Conservation (phyloP, 192 early-diverging fungal genomes). For the Gamsiella multidivaricata region DNA sequence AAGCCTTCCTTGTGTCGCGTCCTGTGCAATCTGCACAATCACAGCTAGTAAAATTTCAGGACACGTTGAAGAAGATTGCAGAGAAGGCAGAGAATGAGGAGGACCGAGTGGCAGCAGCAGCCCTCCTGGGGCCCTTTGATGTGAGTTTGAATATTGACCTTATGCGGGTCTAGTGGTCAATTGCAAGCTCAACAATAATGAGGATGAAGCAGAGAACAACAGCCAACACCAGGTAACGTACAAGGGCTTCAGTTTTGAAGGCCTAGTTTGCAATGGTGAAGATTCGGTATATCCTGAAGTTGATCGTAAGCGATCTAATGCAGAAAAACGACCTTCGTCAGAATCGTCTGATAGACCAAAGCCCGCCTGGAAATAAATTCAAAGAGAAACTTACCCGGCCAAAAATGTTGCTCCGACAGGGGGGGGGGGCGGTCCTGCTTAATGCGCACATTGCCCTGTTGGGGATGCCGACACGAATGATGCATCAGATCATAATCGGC, state of each 20-base stretch:
- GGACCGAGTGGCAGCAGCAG: too few relatives aligned
- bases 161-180: slow-evolving; percentile 1
- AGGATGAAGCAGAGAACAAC: slow-evolving; percentile 9
- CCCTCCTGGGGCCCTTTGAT: too few relatives aligned
- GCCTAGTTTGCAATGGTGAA: slow-evolving; percentile 32
- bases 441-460: slow-evolving; percentile 28
- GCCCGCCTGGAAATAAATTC: not conserved
- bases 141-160: slow-evolving; percentile 13
- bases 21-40: too few relatives aligned
- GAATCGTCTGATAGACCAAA: not conserved
- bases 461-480: slow-evolving; percentile 51
- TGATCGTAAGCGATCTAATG: slow-evolving; percentile 61
- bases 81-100: too few relatives aligned
- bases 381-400: slow-evolving; percentile 7
- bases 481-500: slow-evolving; percentile 46
- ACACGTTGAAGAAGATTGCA: too few relatives aligned
- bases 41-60: too few relatives aligned
- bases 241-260: slow-evolving; percentile 17
- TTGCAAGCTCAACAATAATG: slow-evolving; percentile 4
- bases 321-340: too few relatives aligned
- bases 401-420: slow-evolving; percentile 49
- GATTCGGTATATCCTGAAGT: slow-evolving; percentile 64
- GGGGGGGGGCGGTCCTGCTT: slow-evolving; percentile 27
- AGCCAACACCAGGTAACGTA: slow-evolving; percentile 8
- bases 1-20: too few relatives aligned